These are phyloP conservation scores for Aspergillus japonicus DNA, from an alignment of 2,329 filamentous ascomycete genomes.

Conservation along the genomic window DNA sequence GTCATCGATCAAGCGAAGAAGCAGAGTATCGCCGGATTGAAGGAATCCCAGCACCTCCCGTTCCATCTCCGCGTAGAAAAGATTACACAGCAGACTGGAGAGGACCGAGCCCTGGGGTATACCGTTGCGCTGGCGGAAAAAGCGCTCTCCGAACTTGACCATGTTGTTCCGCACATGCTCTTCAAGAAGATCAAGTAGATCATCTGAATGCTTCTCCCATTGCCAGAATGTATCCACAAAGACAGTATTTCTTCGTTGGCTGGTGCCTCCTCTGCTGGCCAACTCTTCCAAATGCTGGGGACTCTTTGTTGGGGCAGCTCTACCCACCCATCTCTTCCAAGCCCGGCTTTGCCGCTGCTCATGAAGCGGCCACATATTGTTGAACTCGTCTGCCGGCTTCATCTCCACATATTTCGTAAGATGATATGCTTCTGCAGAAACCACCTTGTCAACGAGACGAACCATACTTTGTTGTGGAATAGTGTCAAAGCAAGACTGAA, in stretches of 20 bases:
- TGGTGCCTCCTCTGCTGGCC: constrained; percentile 36
- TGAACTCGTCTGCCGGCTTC: constrained; percentile 46
- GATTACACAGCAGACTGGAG: constrained; percentile 85
- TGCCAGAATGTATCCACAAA: constrained; percentile 71
- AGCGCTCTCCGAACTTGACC: constrained; percentile 83
- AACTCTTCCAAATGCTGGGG: constrained; percentile 47
- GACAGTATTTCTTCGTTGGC: constrained; percentile 63
- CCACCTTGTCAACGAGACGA: constrained; percentile 58
- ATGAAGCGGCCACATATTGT: constrained; percentile 19
- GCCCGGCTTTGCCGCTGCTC: constrained; percentile 25
- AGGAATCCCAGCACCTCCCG: constrained; percentile 67
- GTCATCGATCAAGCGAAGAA: constrained; percentile 86
- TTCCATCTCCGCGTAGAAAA: constrained; percentile 92
- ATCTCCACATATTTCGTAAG: constrained; percentile 75
- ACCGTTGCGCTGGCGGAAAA: constrained; percentile 80
- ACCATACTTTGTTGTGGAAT: constrained; percentile 81
- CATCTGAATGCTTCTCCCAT: constrained; percentile 55
- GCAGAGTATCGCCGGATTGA: constrained; percentile 57
- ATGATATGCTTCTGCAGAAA: constrained; percentile 64
- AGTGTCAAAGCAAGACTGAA: constrained; percentile 89
- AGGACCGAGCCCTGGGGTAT: constrained; percentile 93
- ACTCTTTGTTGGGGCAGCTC: constrained; percentile 49
- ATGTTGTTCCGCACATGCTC: constrained; percentile 84
- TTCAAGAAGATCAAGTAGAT: constrained; percentile 67
- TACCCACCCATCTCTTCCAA: constrained; percentile 52